Evolutionary conservation across 208 protist genomes (phyloP).

Genomic region (Acanthamoeba lugdunensis): DNA sequence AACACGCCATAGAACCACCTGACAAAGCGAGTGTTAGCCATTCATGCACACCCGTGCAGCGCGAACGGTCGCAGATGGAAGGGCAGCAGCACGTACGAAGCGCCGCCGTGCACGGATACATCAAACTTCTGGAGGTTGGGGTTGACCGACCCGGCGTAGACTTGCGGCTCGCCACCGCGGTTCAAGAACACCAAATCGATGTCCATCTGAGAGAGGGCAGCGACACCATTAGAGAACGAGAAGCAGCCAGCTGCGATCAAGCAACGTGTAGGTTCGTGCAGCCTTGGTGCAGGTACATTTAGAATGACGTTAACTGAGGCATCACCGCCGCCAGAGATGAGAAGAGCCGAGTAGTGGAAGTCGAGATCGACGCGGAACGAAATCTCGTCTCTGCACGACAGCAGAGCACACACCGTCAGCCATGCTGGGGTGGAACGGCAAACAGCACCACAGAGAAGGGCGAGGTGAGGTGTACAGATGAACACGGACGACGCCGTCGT

Average conservation of each 20-base stretch:
- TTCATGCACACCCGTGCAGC: background rate
- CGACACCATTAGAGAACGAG: background rate
- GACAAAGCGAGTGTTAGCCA: background rate
- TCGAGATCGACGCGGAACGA: constrained; percentile 42
- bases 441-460: background rate
- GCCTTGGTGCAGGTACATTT: background rate
- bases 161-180: constrained; percentile 13
- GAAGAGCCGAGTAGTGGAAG: constrained; percentile 52
- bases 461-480: constrained; percentile 6
- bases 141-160: constrained; percentile 46
- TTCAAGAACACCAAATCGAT: constrained; percentile 56
- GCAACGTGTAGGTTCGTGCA: background rate
- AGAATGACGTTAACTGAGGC: constrained; percentile 25
- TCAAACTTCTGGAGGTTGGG: constrained; percentile 28
- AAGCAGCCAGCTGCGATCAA: background rate
- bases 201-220: constrained; percentile 30
- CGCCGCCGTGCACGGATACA: constrained; percentile 58
- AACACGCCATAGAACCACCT: constrained; percentile 71
- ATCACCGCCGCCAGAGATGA: constrained; percentile 31
- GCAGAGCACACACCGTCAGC: background rate
- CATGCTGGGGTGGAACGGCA: background rate
- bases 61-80: background rate
- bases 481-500: constrained; percentile 20
- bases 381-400: background rate
- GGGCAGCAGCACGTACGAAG: constrained; percentile 3